phyloP scores from a whole-genome alignment of 148 eudicot species.

The Vaccinium corymbosum region DNA sequence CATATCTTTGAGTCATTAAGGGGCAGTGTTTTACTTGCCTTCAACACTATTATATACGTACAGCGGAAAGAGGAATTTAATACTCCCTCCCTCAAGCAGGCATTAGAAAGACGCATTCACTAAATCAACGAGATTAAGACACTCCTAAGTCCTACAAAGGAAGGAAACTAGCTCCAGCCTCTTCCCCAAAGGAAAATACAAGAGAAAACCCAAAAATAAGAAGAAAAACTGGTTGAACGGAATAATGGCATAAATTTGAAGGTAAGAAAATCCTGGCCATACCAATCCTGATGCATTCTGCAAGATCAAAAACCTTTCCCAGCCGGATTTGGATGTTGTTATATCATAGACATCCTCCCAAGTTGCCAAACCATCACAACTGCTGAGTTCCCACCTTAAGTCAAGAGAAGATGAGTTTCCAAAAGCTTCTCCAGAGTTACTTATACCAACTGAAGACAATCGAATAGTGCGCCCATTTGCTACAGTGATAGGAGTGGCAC shows the following conservation, averaged over 20 bases:
- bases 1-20: neutral
- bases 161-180: neutral
- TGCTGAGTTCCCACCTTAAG: slow-evolving; percentile 58
- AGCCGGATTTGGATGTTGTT: slow-evolving; percentile 38
- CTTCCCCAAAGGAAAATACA: neutral
- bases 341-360: slow-evolving; percentile 48
- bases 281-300: slow-evolving; percentile 79
- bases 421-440: slow-evolving; percentile 65
- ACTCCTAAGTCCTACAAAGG: neutral
- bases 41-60: neutral
- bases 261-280: slow-evolving; percentile 9
- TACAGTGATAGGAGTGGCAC: slow-evolving; percentile 54
- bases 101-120: neutral
- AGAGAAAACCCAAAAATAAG: neutral
- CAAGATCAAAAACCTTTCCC: slow-evolving; percentile 76
- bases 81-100: neutral
- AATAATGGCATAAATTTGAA: neutral
- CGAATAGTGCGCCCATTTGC: slow-evolving; percentile 86
- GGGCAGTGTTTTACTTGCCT: neutral
- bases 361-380: slow-evolving; percentile 60
- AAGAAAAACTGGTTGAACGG: neutral
- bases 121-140: neutral
- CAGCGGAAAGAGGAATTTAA: neutral
- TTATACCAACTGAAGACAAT: slow-evolving; percentile 73
- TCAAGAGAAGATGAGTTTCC: slow-evolving; percentile 81